These are phyloP conservation scores for Syzygium jambos DNA, from an alignment of 345 rosid genomes.

Conservation along the genomic window DNA sequence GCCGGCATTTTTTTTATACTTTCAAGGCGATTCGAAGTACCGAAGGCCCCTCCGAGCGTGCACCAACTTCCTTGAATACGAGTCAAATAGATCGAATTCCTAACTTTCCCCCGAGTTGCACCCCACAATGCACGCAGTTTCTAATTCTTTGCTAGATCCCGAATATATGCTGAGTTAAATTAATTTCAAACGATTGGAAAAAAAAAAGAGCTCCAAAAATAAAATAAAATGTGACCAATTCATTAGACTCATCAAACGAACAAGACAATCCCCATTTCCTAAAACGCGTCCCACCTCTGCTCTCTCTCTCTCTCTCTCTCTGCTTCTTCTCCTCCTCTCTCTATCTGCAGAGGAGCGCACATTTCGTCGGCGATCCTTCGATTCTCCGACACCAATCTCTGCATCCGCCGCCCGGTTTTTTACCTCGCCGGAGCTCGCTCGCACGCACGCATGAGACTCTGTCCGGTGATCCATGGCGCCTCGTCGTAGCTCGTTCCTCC, in stretches of 20 bases:
- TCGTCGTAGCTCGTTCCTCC: neutral
- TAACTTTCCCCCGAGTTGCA: neutral
- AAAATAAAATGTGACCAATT: neutral
- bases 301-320: neutral
- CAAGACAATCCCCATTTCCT: neutral
- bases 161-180: neutral
- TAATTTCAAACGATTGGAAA: neutral
- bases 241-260: neutral
- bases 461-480: neutral
- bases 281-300: neutral
- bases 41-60: neutral
- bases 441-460: neutral
- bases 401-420: neutral
- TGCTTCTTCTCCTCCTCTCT: neutral
- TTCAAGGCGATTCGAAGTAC: neutral
- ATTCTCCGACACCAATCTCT: neutral
- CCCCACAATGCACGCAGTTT: neutral
- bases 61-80: neutral
- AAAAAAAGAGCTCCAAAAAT: neutral
- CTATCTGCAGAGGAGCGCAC: neutral
- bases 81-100: neutral
- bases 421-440: neutral
- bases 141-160: neutral
- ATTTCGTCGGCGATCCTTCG: neutral
- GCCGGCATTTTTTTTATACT: neutral